Base-by-base conservation (phyloP, 2,329 filamentous ascomycete genomes). In the Fusarium sterilihyphosum region DNA sequence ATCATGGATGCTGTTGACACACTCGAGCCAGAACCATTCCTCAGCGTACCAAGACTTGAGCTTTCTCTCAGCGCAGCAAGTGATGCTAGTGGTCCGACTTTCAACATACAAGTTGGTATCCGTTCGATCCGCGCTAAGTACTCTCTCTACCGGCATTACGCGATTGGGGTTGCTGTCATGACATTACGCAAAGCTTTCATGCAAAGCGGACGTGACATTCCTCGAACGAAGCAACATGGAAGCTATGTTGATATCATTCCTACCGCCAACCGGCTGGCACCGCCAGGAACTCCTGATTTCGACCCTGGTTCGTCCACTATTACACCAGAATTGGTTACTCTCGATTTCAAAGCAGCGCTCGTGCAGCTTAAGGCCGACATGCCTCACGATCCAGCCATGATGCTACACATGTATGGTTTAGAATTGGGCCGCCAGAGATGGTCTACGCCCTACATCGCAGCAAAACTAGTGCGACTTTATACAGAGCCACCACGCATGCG, bases 131-230 rank as follows among this genome's bases (percentile, higher is more conserved):
- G 94, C 70, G 79, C 97, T 13, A 93, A 97, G 58, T 98, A 98
- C 80, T 99, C 97, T 2, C 88, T 99, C 0, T 98, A 97, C 81
- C 92, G 95, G 8, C 95, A 98, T 80, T 99, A 98, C 80, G 93
- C 95, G 2, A 88, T 97, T 33, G 93, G 94, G 2, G 91, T 98
- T 68, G 96, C 96, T 14, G 85, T 89, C 31, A 92, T 91, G 80
- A 94, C 97, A 6, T 82, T 99, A 31, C 88, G 88, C 61, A 91
- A 91, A 78, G 92, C 93, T 1, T 93, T 95, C 73, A 82, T 90
- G 81, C 86, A 84, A 66, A 87, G 88, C 2, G 83, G 84, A 43
- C 83, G 82, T 33, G 87, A 88, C 67, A 49, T 77, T n/a, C 78
- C 81, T 13, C 74, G 79, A 67, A 80, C 59, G 49, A 82, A 72